Evolutionary conservation across 2,329 filamentous ascomycete genomes (phyloP).

Genomic region (Waltergamsia citrina): DNA sequence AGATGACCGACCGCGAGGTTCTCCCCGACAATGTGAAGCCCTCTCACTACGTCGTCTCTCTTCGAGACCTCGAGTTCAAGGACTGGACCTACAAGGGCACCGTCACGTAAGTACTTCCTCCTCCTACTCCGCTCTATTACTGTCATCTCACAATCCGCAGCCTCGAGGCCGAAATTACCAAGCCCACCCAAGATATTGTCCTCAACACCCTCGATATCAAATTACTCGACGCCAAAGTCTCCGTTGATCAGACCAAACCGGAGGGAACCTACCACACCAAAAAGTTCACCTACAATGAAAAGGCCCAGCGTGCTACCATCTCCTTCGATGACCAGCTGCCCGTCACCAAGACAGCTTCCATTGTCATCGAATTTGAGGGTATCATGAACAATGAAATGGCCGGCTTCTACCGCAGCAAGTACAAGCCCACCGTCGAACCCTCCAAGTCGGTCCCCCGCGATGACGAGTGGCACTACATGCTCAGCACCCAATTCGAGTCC

Average conservation of each 20-base stretch:
- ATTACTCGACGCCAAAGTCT: constrained; percentile 55
- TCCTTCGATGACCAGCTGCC: constrained; percentile 65
- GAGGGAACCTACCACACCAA: constrained; percentile 50
- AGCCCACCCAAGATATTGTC: constrained; percentile 65
- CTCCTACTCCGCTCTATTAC: constrained; percentile 5
- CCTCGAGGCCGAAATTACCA: constrained; percentile 66
- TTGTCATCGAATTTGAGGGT: constrained; percentile 69
- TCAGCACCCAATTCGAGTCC: constrained; percentile 96
- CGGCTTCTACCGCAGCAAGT: constrained; percentile 89
- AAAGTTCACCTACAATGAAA: constrained; percentile 69
- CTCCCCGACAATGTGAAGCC: constrained; percentile 64
- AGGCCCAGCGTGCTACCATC: constrained; percentile 75
- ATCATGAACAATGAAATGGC: constrained; percentile 86
- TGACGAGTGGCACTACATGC: constrained; percentile 60
- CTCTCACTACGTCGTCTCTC: constrained; percentile 72
- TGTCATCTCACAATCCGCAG: constrained; percentile 30
- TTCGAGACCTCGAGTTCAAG: constrained; percentile 72
- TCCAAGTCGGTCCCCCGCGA: constrained; percentile 71
- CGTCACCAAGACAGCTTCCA: constrained; percentile 51
- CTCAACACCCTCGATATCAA: constrained; percentile 82
- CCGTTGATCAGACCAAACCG: constrained; percentile 45
- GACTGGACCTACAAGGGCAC: constrained; percentile 72
- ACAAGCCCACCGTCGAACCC: constrained; percentile 68
- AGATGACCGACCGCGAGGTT: constrained; percentile 52
- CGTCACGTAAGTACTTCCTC: constrained; percentile 41